phyloP scores from a whole-genome alignment of 2,329 filamentous ascomycete genomes.

The Aphanocladium album region DNA sequence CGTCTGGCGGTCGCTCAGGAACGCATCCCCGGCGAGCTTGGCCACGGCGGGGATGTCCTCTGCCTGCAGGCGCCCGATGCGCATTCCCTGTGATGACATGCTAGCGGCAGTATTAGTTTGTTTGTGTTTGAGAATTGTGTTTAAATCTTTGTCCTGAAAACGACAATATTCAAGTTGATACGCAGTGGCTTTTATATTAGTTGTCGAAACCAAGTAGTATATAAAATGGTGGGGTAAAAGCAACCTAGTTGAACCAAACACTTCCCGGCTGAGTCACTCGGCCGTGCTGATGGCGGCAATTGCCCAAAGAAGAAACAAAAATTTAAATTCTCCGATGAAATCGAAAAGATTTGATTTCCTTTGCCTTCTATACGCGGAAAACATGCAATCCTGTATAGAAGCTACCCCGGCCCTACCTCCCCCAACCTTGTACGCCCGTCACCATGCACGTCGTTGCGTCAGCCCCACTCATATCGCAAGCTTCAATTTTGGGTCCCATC shows the following conservation, averaged over 20 bases:
- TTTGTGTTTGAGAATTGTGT: neutral
- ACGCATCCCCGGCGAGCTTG: slow-evolving; percentile 25
- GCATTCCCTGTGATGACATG: slow-evolving; percentile 19
- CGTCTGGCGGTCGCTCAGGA: slow-evolving; percentile 30
- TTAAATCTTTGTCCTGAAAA: no score
- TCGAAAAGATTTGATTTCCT: neutral
- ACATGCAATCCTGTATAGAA: neutral
- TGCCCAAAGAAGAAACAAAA: neutral
- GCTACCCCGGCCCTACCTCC: neutral
- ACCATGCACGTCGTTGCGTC: neutral
- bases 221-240: slow-evolving; percentile 1
- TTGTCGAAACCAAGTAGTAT: neutral
- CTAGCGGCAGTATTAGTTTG: neutral
- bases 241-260: neutral
- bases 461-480: slow-evolving; percentile 3
- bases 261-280: slow-evolving; percentile 10
- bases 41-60: slow-evolving; percentile 27
- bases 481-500: neutral
- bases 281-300: neutral
- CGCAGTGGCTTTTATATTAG: neutral
- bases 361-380: neutral
- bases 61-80: slow-evolving; percentile 19
- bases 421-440: neutral
- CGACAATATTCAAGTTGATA: neutral
- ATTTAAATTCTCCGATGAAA: neutral